A percentile compares a stretch with the other conserved stretches of the same genome.
These are phyloP conservation scores for Peronosclerospora sorghi DNA, from an alignment of 352 stramenopile species.

Conservation along the genomic window DNA sequence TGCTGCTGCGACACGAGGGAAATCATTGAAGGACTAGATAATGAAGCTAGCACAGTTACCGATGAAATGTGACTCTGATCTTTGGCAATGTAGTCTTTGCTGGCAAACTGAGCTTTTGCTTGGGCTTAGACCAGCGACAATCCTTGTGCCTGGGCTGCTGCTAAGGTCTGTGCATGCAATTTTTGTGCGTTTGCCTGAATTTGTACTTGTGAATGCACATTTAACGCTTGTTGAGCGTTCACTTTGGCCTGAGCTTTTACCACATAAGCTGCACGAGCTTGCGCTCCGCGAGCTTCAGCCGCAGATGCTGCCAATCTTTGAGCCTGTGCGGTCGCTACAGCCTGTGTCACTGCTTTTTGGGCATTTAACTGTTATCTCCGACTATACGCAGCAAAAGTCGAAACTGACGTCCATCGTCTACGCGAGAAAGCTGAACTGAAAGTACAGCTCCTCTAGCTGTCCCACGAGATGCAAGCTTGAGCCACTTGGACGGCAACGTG, in stretches of 20 bases:
- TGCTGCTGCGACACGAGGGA: conserved; percentile 67
- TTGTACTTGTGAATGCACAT: conserved; percentile 81
- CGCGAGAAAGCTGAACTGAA: too few relatives aligned
- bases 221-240: conserved; percentile 70
- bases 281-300: conserved; percentile 66
- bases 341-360: conserved; percentile 72
- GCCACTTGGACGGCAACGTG: too few relatives aligned
- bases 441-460: too few relatives aligned
- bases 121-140: conserved; percentile 79
- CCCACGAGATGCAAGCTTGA: too few relatives aligned
- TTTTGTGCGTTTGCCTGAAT: conserved; percentile 86
- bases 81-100: conserved; percentile 86
- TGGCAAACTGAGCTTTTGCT: conserved; percentile 77
- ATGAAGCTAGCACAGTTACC: conserved; percentile 33
- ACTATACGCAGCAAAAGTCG: too few relatives aligned
- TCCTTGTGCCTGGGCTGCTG: conserved; percentile 73
- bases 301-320: conserved; percentile 61
- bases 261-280: conserved; percentile 76
- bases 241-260: conserved; percentile 81
- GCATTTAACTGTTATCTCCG: conserved; percentile 57
- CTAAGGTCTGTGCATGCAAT: conserved; percentile 74
- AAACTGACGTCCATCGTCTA: too few relatives aligned
- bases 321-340: conserved; percentile 60
- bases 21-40: conserved; percentile 39
- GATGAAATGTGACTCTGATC: conserved; percentile 75